A percentile compares a stretch with the other conserved stretches of the same genome.
These are phyloP conservation scores for Cryomyces antarcticus DNA, from an alignment of 495 filamentous ascomycete genomes.

Conservation along the genomic window DNA sequence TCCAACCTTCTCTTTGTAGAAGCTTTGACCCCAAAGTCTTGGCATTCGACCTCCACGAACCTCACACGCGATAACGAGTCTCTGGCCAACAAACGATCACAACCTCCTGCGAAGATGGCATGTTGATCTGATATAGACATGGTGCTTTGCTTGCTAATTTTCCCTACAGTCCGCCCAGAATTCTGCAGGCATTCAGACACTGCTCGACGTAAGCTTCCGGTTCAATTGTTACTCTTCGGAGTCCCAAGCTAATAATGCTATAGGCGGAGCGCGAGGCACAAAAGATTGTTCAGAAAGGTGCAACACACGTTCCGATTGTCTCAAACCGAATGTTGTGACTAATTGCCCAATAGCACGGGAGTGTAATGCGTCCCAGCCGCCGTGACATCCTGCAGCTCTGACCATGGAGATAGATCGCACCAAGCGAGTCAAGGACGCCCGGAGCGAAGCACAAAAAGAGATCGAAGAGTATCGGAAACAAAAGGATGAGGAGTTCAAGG, in stretches of 20 bases:
- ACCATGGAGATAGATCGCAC: constrained; percentile 52
- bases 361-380: constrained; percentile 29
- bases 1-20: no score
- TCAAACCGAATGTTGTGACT: no score
- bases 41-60: no score
- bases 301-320: background rate
- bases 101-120: no score
- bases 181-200: constrained; percentile 90
- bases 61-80: no score
- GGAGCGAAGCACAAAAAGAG: constrained; percentile 89
- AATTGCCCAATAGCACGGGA: constrained; percentile 38
- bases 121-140: no score
- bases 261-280: constrained; percentile 96
- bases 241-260: constrained; percentile 13
- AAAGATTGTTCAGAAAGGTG: constrained; percentile 95
- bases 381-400: background rate
- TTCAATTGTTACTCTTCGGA: background rate
- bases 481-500: constrained; percentile 90
- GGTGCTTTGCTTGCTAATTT: background rate
- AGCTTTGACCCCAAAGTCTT: no score
- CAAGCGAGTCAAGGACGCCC: constrained; percentile 88
- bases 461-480: constrained; percentile 82
- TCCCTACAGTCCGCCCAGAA: constrained; percentile 74
- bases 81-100: no score
- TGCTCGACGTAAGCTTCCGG: constrained; percentile 67